These are phyloP conservation scores for Fusarium vanettenii DNA, from an alignment of 2,329 filamentous ascomycete genomes.

Conservation along the genomic window DNA sequence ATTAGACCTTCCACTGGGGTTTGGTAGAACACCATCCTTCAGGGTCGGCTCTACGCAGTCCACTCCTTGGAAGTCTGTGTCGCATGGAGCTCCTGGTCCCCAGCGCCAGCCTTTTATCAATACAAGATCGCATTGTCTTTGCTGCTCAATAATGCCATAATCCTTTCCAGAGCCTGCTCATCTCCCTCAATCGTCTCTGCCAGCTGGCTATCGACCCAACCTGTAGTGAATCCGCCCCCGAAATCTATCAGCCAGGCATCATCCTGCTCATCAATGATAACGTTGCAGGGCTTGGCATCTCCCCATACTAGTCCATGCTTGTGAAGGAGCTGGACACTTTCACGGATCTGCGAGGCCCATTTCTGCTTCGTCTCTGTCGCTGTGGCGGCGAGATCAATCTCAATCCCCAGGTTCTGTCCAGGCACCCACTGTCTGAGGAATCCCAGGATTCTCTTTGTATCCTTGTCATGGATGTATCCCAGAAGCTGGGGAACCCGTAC, in stretches of 20 bases:
- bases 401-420: not conserved
- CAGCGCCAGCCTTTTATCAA: not conserved
- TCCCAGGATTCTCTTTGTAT: not conserved
- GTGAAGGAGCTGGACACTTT: not conserved
- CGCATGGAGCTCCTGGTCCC: not conserved
- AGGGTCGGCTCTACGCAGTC: not conserved
- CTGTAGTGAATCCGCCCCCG: not conserved
- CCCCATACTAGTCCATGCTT: not conserved
- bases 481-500: not conserved
- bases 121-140: not conserved
- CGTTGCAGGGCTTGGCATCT: not conserved
- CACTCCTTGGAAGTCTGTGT: not conserved
- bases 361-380: not conserved
- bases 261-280: not conserved
- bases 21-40: not conserved
- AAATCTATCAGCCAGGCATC: not conserved
- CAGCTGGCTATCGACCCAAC: not conserved
- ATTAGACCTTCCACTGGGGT: not conserved
- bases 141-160: not conserved
- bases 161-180: not conserved
- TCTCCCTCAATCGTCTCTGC: not conserved
- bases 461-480: not conserved
- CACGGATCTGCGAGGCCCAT: not conserved
- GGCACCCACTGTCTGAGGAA: not conserved
- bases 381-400: not conserved